These are phyloP conservation scores for Chimonanthus salicifolius DNA, from an alignment of 164 flowering plant species.

Conservation along the genomic window DNA sequence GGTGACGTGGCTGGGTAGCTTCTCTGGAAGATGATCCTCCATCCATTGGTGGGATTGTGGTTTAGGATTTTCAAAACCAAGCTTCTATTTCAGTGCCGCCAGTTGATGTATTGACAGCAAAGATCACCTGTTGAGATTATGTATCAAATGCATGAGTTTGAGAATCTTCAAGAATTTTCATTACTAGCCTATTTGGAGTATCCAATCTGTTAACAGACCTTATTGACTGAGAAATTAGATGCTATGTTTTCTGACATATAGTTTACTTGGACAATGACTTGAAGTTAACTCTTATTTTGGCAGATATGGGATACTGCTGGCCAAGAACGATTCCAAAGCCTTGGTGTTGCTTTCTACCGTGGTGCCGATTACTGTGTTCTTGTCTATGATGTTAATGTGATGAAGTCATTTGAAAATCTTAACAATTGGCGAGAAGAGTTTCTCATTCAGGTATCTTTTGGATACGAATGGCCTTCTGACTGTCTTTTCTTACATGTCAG, in stretches of 20 bases:
- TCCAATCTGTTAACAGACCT: too few relatives aligned
- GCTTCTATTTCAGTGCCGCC: too few relatives aligned
- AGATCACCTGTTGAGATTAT: too few relatives aligned
- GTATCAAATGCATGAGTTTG: too few relatives aligned
- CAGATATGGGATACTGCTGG: slow-evolving; percentile 99
- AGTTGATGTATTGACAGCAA: too few relatives aligned
- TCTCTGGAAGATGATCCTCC: too few relatives aligned
- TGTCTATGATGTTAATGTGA: slow-evolving; percentile 87
- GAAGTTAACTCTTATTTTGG: slow-evolving; percentile 11
- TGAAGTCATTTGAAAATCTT: slow-evolving; percentile 84
- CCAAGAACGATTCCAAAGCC: slow-evolving; percentile 91
- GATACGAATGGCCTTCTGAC: neutral
- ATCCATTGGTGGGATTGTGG: too few relatives aligned
- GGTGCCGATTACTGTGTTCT: slow-evolving; percentile 99
- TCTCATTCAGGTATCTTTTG: slow-evolving; percentile 62
- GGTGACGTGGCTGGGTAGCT: too few relatives aligned
- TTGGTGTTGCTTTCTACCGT: slow-evolving; percentile 93
- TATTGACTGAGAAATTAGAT: neutral
- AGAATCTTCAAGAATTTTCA: too few relatives aligned
- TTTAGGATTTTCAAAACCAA: too few relatives aligned
- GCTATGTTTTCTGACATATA: neutral
- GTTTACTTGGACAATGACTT: neutral
- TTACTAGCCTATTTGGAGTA: too few relatives aligned
- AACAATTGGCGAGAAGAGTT: slow-evolving; percentile 95
- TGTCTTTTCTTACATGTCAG: neutral